These are phyloP conservation scores for Rhizopus microsporus DNA, from an alignment of 371 early-diverging fungal genomes.

Conservation along the genomic window DNA sequence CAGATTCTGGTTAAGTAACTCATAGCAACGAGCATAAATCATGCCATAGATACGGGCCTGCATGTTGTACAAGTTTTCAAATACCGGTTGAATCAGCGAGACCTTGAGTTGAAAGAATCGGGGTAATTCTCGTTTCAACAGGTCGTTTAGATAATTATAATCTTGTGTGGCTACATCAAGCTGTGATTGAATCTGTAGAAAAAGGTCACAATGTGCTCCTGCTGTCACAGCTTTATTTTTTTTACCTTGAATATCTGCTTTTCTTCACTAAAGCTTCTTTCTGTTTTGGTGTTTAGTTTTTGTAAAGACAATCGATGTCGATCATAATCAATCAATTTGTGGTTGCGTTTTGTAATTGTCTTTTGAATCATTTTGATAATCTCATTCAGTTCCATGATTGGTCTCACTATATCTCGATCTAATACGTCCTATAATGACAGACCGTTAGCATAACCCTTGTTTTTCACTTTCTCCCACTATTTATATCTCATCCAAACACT, in stretches of 20 bases:
- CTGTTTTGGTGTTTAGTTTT: slow-evolving; percentile 67
- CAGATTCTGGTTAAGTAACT: slow-evolving; percentile 38
- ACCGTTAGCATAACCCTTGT: neutral
- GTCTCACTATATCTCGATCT: slow-evolving; percentile 72
- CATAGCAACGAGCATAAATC: slow-evolving; percentile 49
- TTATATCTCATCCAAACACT: neutral
- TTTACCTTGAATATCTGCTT: slow-evolving; percentile 67
- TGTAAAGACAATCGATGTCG: slow-evolving; percentile 68
- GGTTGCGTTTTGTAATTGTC: slow-evolving; percentile 77
- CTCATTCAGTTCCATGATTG: slow-evolving; percentile 62
- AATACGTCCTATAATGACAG: slow-evolving; percentile 55
- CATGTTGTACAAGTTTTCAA: slow-evolving; percentile 66
- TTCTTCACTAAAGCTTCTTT: slow-evolving; percentile 71
- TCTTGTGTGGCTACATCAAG: slow-evolving; percentile 73
- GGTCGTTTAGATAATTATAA: slow-evolving; percentile 67
- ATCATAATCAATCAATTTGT: slow-evolving; percentile 86
- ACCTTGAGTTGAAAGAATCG: slow-evolving; percentile 56
- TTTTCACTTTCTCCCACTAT: neutral
- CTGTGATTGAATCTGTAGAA: slow-evolving; percentile 51
- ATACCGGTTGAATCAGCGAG: slow-evolving; percentile 72
- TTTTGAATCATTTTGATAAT: slow-evolving; percentile 71
- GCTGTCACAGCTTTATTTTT: neutral
- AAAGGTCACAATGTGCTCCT: neutral
- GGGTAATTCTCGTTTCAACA: slow-evolving; percentile 68
- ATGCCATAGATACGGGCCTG: slow-evolving; percentile 65